phyloP scores from a whole-genome alignment of 129 eudicot species.

The Flaveria ramosissima region DNA sequence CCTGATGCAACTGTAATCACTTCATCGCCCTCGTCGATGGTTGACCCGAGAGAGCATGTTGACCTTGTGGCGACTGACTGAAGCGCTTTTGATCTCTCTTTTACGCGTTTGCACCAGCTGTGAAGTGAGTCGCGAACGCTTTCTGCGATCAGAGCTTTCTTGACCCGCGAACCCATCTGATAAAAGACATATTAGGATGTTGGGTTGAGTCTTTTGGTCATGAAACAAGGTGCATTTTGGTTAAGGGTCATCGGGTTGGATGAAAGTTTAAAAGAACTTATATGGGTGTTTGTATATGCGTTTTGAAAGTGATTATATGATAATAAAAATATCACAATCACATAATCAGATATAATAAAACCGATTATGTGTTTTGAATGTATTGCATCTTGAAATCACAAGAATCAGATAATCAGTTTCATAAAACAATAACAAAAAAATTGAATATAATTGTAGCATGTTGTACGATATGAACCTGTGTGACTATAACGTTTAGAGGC shows the following conservation, averaged over 20 bases:
- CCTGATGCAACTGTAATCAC: slow-evolving; percentile 76
- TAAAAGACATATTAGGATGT: not conserved
- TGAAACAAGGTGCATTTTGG: not conserved
- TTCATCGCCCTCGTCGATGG: slow-evolving; percentile 85
- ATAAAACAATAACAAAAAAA: not conserved
- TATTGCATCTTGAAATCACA: not conserved
- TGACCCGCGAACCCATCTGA: slow-evolving; percentile 94
- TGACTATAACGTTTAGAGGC: slow-evolving; percentile 77
- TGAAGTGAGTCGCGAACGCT: slow-evolving; percentile 96
- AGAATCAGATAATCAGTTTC: not conserved
- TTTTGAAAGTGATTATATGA: not conserved
- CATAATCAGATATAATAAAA: not conserved
- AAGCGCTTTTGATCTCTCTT: slow-evolving; percentile 71
- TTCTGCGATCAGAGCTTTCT: slow-evolving; percentile 88
- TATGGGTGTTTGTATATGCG: not conserved
- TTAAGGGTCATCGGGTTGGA: too few relatives aligned
- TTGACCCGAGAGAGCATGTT: slow-evolving; percentile 75
- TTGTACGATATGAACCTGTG: slow-evolving; percentile 50
- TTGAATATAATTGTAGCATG: not conserved
- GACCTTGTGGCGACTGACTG: slow-evolving; percentile 83
- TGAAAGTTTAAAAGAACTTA: not conserved
- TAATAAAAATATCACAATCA: not conserved
- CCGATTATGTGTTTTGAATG: not conserved
- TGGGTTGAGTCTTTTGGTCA: not conserved
- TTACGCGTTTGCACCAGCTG: slow-evolving; percentile 97